Evolutionary conservation across 2,329 filamentous ascomycete genomes (phyloP).

Genomic region (Colletotrichum theobromicola): DNA sequence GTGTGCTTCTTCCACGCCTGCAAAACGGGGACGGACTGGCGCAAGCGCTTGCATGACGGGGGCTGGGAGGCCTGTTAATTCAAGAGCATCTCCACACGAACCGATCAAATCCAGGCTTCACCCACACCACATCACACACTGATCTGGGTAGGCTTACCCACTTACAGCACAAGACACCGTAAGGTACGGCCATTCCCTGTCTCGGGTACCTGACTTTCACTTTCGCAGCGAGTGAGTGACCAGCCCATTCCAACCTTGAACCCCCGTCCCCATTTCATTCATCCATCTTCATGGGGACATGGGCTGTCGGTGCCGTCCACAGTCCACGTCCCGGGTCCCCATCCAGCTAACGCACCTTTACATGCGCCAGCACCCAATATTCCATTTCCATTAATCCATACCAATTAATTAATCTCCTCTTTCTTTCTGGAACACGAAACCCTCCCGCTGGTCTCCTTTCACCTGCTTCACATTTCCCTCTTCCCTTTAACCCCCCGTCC

Average conservation of each 20-base stretch:
- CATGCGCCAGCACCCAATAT: constrained; percentile 4
- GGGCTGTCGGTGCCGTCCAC: too few species aligned
- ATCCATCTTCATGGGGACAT: neutral
- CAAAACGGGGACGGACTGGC: neutral
- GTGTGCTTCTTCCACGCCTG: neutral
- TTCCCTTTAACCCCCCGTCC: neutral
- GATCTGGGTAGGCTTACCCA: too few species aligned
- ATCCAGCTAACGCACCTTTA: neutral
- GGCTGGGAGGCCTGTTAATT: neutral
- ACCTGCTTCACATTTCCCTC: neutral
- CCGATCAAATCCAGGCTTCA: constrained; percentile 1
- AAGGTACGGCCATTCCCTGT: neutral
- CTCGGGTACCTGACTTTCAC: constrained; percentile 14
- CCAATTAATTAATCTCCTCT: constrained; percentile 20
- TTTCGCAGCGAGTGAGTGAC: neutral
- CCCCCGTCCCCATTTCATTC: neutral
- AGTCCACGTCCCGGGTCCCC: neutral
- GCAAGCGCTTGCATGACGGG: constrained; percentile 11
- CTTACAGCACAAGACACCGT: too few species aligned
- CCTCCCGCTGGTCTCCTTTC: neutral
- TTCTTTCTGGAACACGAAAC: constrained; percentile 3
- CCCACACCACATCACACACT: neutral
- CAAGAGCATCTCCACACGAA: constrained; percentile 8
- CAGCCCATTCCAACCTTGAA: neutral
- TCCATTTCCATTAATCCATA: constrained; percentile 10